phyloP scores from a whole-genome alignment of 495 filamentous ascomycete genomes.

The Rhypophila decipiens region DNA sequence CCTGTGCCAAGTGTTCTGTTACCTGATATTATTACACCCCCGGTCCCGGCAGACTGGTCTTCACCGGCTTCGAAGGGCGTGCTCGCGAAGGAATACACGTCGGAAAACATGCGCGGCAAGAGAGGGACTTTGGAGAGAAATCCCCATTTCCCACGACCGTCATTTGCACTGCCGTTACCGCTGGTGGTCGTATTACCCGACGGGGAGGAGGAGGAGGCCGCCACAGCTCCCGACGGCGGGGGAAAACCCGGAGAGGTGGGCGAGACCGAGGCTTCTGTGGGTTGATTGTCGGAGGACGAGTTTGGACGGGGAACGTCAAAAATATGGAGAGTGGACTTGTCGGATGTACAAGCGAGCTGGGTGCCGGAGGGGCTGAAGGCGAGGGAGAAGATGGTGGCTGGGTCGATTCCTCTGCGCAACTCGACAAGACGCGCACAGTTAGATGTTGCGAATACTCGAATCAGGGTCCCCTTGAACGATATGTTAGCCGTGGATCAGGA shows the following conservation, averaged over 20 bases:
- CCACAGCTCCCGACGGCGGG: constrained; percentile 30
- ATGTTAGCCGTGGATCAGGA: not conserved
- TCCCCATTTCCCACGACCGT: constrained; percentile 67
- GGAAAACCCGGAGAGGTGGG: constrained; percentile 37
- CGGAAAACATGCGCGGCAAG: constrained; percentile 73
- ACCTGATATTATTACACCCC: constrained; percentile 25
- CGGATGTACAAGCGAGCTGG: constrained; percentile 86
- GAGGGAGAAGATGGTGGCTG: constrained; percentile 78
- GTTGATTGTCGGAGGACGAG: not conserved
- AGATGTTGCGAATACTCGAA: constrained; percentile 72
- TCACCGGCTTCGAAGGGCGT: constrained; percentile 74
- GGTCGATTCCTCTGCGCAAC: constrained; percentile 81
- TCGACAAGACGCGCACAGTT: constrained; percentile 77
- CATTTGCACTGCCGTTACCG: constrained; percentile 18
- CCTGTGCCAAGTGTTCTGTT: constrained; percentile 38
- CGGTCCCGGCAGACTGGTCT: constrained; percentile 49
- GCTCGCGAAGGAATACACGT: constrained; percentile 73
- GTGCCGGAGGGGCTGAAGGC: constrained; percentile 75
- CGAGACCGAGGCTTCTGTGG: not conserved
- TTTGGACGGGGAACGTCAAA: constrained; percentile 58
- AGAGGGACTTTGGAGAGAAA: constrained; percentile 70
- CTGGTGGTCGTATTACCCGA: not conserved
- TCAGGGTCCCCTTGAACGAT: constrained; percentile 65
- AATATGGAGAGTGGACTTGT: constrained; percentile 91
- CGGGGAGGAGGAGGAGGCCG: constrained; percentile 1